Percentiles rank a stretch among this genome's conserved stretches.
Conservation (phyloP, 1,284 basidiomycete genomes). For the Cryptococcus hybrid region DNA sequence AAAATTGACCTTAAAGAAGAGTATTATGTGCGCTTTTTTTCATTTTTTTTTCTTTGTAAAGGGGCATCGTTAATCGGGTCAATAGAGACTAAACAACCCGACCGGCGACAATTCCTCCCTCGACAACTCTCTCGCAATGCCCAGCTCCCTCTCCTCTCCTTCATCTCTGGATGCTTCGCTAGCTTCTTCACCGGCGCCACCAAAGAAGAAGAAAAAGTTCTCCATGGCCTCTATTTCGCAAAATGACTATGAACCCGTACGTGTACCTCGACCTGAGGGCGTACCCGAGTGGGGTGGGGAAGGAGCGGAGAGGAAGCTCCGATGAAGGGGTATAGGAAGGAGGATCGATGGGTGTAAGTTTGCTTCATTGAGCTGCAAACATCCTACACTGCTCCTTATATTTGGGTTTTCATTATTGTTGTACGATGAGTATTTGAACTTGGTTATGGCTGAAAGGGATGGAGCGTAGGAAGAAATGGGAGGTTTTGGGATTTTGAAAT, state of each 20-base stretch:
- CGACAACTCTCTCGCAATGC: neutral
- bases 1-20: conserved; percentile 91
- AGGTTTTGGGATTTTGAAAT: no score
- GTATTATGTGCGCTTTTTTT: conserved; percentile 74
- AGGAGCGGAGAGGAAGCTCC: conserved; percentile 50
- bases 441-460: no score
- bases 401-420: no score
- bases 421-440: no score
- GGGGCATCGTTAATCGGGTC: neutral
- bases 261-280: conserved; percentile 77
- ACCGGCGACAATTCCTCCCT: neutral
- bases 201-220: conserved; percentile 22
- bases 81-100: conserved; percentile 27
- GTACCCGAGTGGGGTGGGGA: conserved; percentile 87
- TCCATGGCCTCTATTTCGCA: conserved; percentile 31
- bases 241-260: conserved; percentile 83
- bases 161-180: neutral
- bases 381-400: no score
- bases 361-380: neutral
- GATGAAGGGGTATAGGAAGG: conserved; percentile 38
- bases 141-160: no score
- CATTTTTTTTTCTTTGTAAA: neutral
- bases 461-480: no score
- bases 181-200: neutral
- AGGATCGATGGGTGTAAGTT: conserved; percentile 45